These are phyloP conservation scores for Coix lacrymajobi DNA, from an alignment of 176 grass and related monocot genomes.

Conservation along the genomic window DNA sequence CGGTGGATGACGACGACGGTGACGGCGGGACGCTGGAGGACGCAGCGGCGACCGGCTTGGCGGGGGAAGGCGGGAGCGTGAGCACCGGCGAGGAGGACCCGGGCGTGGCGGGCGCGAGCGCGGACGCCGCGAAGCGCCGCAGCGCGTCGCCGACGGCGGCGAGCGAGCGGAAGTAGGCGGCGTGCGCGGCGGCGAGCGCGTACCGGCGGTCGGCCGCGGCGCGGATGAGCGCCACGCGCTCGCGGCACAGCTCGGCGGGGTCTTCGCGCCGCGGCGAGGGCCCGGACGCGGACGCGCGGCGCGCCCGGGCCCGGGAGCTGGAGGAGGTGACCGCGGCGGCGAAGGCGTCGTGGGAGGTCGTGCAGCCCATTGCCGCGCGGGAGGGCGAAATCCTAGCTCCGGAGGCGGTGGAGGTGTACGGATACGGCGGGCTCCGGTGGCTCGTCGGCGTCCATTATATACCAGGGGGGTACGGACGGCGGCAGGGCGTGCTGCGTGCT, in stretches of 20 bases:
- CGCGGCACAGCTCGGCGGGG: conserved; percentile 52
- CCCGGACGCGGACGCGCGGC: background rate
- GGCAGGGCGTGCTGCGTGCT: background rate
- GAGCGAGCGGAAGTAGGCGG: conserved; percentile 71
- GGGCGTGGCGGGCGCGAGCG: conserved; percentile 37
- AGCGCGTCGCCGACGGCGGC: conserved; percentile 58
- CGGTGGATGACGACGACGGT: conserved; percentile 45
- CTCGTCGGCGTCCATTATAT: conserved; percentile 45
- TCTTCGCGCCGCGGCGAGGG: background rate
- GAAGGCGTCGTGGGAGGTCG: conserved; percentile 48
- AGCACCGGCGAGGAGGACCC: conserved; percentile 53
- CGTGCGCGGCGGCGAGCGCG: conserved; percentile 65
- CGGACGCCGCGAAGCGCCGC: conserved; percentile 50
- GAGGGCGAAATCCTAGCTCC: conserved; percentile 18
- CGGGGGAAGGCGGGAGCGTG: conserved; percentile 65
- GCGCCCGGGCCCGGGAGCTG: background rate
- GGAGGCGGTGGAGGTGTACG: background rate
- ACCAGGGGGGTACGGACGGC: background rate
- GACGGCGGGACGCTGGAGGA: conserved; percentile 41
- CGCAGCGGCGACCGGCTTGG: conserved; percentile 13
- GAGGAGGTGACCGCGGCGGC: conserved; percentile 9
- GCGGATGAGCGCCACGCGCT: conserved; percentile 63
- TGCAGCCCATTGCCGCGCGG: conserved; percentile 53
- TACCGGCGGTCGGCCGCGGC: conserved; percentile 46
- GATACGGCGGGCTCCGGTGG: conserved; percentile 15